A percentile compares a stretch with the other conserved stretches of the same genome.
These are phyloP conservation scores for Solanum virginianum DNA, from an alignment of 257 asterid genomes.

Conservation along the genomic window DNA sequence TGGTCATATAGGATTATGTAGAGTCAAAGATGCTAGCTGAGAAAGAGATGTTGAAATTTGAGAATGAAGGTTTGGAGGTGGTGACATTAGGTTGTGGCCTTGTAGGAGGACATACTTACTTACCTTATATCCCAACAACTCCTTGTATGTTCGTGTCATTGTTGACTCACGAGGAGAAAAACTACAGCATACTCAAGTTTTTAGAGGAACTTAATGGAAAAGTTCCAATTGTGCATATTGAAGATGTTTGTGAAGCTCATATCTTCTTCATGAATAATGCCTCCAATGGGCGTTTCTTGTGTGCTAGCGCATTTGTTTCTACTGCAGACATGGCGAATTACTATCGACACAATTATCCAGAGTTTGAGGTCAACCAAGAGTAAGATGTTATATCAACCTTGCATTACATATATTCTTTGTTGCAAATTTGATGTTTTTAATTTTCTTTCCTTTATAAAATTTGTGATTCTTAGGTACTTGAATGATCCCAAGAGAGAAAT, in stretches of 20 bases:
- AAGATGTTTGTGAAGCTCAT: constrained; percentile 44
- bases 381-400: background rate
- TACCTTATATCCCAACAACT: constrained; percentile 5
- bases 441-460: background rate
- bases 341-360: constrained; percentile 10
- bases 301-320: constrained; percentile 27
- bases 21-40: constrained; percentile 47
- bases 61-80: constrained; percentile 31
- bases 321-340: constrained; percentile 34
- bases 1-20: constrained; percentile 13
- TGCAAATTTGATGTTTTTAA: background rate
- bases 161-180: background rate
- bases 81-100: constrained; percentile 46
- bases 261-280: constrained; percentile 26
- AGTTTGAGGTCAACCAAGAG: constrained; percentile 15
- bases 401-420: background rate
- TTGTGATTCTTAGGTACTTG: constrained; percentile 13
- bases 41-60: constrained; percentile 30
- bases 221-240: constrained; percentile 40
- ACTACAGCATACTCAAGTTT: constrained; percentile 15
- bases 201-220: constrained; percentile 43
- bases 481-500: constrained; percentile 36
- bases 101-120: constrained; percentile 45
- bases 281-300: constrained; percentile 36
- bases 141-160: constrained; percentile 8